A percentile compares a stretch with the other conserved stretches of the same genome.
These are phyloP conservation scores for Botrytis hyacinthi DNA, from an alignment of 2,329 filamentous ascomycete species.

Conservation along the genomic window DNA sequence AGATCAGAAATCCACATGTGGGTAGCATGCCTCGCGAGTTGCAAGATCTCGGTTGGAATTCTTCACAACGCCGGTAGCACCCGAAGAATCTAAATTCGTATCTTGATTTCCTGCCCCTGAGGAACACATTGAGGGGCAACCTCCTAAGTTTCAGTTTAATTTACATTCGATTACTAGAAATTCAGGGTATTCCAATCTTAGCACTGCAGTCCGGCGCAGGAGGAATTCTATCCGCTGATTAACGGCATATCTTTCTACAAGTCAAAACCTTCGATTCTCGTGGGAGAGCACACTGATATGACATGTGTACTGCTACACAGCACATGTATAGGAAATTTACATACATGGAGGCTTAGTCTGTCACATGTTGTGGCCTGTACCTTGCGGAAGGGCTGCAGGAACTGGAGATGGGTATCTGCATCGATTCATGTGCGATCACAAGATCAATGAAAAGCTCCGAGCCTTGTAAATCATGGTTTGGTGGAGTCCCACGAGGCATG, in stretches of 20 bases:
- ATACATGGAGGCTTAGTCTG: background rate
- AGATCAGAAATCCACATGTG: constrained; percentile 7
- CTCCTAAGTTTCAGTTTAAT: background rate
- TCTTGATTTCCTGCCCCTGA: background rate
- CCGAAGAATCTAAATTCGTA: too few species aligned
- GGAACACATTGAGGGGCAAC: background rate
- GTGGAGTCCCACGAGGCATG: background rate
- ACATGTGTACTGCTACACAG: background rate
- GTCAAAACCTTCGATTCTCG: background rate
- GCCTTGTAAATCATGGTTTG: background rate
- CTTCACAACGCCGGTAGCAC: background rate
- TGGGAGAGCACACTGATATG: background rate
- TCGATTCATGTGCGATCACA: background rate
- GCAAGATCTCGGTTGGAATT: constrained; percentile 4
- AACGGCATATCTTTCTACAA: background rate
- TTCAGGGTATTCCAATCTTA: background rate
- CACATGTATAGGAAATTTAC: background rate
- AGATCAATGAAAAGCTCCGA: background rate
- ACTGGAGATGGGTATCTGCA: background rate
- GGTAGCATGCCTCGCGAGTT: background rate
- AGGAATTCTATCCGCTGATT: background rate
- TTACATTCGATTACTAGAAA: background rate
- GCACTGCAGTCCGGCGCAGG: background rate
- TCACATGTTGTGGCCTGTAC: background rate
- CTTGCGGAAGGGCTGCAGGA: background rate